Evolutionary conservation across 352 stramenopile species (phyloP).

Genomic region (Phytophthora rubi): DNA sequence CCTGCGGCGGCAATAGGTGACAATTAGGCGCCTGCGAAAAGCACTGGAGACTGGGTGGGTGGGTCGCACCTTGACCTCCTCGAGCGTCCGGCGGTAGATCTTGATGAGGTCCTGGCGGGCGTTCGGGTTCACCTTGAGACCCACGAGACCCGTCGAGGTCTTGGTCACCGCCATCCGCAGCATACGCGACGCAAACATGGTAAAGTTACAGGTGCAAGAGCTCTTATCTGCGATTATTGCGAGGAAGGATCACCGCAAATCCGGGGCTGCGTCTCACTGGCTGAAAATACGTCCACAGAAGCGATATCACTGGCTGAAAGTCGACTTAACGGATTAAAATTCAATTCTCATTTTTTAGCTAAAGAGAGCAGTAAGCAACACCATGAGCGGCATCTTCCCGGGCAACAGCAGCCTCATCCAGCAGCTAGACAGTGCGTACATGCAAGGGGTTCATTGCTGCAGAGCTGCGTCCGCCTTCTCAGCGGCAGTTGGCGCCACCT

Average conservation of each 20-base stretch:
- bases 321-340: background rate
- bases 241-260: constrained; percentile 42
- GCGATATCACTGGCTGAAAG: constrained; percentile 27
- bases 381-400: constrained; percentile 81
- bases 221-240: constrained; percentile 26
- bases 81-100: constrained; percentile 84
- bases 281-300: constrained; percentile 4
- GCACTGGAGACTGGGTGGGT: background rate
- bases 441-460: background rate
- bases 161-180: constrained; percentile 88
- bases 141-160: constrained; percentile 87
- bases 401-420: constrained; percentile 85
- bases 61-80: constrained; percentile 72
- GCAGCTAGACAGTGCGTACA: constrained; percentile 81
- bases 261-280: constrained; percentile 17
- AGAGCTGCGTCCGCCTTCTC: constrained; percentile 5
- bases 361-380: background rate
- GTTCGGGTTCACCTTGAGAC: constrained; percentile 85
- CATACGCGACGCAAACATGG: constrained; percentile 85
- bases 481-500: background rate
- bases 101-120: constrained; percentile 84
- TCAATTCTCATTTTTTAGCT: constrained; percentile 24
- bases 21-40: constrained; percentile 10
- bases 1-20: constrained; percentile 30
- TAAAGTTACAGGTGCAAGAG: constrained; percentile 9